Evolutionary conservation across 352 stramenopile species (phyloP).

Genomic region (Phytopythium aichiense): DNA sequence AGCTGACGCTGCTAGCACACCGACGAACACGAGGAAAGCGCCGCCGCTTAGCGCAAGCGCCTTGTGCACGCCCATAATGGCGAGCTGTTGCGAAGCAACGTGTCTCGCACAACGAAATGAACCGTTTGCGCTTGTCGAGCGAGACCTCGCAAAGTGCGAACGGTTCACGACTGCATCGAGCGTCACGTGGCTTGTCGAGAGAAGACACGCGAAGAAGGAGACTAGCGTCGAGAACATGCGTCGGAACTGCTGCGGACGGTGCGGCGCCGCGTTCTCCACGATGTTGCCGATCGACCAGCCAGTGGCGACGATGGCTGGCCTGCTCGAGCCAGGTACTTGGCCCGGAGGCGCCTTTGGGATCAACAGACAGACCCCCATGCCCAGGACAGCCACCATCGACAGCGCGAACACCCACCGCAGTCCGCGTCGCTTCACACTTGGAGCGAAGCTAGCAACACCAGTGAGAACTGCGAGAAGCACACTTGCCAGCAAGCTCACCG

Average conservation of each 20-base stretch:
- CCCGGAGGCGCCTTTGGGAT: slow-evolving; percentile 12
- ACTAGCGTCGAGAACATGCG: slow-evolving; percentile 44
- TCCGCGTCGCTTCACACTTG: not conserved
- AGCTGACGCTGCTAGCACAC: slow-evolving; percentile 29
- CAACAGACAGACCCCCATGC: slow-evolving; percentile 32
- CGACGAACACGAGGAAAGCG: slow-evolving; percentile 25
- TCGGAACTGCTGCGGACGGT: slow-evolving; percentile 13
- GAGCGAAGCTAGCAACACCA: slow-evolving; percentile 13
- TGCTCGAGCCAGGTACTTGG: not conserved
- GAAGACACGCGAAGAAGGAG: slow-evolving; percentile 35
- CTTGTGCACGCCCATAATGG: slow-evolving; percentile 34
- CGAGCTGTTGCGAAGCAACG: slow-evolving; percentile 20
- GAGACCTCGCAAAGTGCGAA: not conserved
- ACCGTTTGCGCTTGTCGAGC: not conserved
- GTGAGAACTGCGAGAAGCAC: slow-evolving; percentile 19
- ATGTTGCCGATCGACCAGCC: slow-evolving; percentile 21
- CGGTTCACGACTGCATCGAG: not conserved
- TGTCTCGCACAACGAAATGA: not conserved
- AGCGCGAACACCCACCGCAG: slow-evolving; percentile 35
- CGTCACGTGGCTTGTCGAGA: slow-evolving; percentile 32
- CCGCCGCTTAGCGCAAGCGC: slow-evolving; percentile 31
- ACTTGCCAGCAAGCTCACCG: slow-evolving; percentile 27
- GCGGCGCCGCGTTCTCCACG: slow-evolving; percentile 19
- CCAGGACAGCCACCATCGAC: slow-evolving; percentile 27
- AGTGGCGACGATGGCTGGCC: not conserved